Evolutionary conservation across 305 asterid genomes (phyloP).

Genomic region (Andrographis paniculata): DNA sequence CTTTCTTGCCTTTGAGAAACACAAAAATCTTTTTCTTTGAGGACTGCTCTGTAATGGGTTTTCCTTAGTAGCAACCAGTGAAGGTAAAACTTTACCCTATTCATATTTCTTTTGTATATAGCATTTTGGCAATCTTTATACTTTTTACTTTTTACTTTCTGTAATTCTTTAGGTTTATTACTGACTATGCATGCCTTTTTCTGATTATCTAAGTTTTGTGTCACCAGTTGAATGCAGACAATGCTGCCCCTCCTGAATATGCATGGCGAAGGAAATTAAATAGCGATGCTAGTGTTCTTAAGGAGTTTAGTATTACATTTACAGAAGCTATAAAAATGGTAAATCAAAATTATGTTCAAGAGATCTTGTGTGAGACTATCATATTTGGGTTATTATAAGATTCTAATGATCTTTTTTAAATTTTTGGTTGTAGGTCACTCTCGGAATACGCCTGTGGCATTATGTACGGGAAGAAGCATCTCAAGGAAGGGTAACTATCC

Average conservation of each 20-base stretch:
- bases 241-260: constrained; percentile 88
- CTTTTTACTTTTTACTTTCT: too few species aligned
- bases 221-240: constrained; percentile 73
- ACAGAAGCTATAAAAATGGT: constrained; percentile 95
- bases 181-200: background rate
- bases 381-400: too few species aligned
- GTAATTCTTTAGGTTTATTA: background rate
- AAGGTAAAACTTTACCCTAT: too few species aligned
- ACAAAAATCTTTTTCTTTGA: too few species aligned
- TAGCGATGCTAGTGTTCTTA: constrained; percentile 73
- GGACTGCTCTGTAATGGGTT: too few species aligned
- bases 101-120: too few species aligned
- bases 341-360: constrained; percentile 10
- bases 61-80: too few species aligned
- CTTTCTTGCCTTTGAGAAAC: too few species aligned
- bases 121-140: too few species aligned
- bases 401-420: background rate
- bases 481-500: constrained; percentile 77
- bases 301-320: constrained; percentile 91
- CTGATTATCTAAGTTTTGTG: constrained; percentile 16
- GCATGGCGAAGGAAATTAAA: constrained; percentile 96
- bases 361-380: too few species aligned
- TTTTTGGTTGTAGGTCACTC: constrained; percentile 52
- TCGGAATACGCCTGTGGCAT: constrained; percentile 88
- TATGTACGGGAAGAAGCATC: constrained; percentile 97